Conservation (phyloP, 345 rosid species). For the Nephelium lappaceum region DNA sequence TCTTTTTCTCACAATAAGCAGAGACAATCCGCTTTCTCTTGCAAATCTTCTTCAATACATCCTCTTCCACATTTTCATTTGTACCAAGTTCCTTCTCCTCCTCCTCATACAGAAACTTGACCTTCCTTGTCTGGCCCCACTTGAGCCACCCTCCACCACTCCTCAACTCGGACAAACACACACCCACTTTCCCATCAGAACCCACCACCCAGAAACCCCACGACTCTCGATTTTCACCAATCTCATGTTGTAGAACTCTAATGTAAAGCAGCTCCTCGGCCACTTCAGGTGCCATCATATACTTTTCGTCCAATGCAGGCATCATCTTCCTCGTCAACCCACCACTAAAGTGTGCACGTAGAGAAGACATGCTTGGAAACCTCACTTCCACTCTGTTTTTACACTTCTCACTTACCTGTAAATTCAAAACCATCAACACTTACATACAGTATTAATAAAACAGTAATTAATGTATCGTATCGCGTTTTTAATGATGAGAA, state of each 20-base stretch:
- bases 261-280: slow-evolving; percentile 70
- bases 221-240: slow-evolving; percentile 40
- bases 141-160: slow-evolving; percentile 45
- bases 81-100: too few relatives aligned
- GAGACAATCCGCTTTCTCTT: slow-evolving; percentile 45
- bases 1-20: slow-evolving; percentile 19
- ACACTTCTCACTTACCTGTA: slow-evolving; percentile 74
- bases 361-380: slow-evolving; percentile 65
- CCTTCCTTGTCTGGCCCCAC: slow-evolving; percentile 81
- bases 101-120: slow-evolving; percentile 42
- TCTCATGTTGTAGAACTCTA: slow-evolving; percentile 55
- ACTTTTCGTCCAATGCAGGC: slow-evolving; percentile 78
- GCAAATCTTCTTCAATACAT: too few relatives aligned
- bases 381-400: slow-evolving; percentile 59
- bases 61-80: too few relatives aligned
- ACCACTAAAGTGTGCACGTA: slow-evolving; percentile 50
- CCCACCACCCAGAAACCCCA: slow-evolving; percentile 68
- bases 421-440: background rate
- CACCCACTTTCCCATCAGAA: slow-evolving; percentile 39
- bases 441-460: background rate
- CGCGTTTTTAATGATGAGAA: background rate
- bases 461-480: background rate
- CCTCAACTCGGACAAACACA: slow-evolving; percentile 54
- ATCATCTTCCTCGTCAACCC: slow-evolving; percentile 35
- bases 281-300: slow-evolving; percentile 43